These are phyloP conservation scores for Dujonia santamariae DNA, from an alignment of 1,139 yeast species.

Conservation along the genomic window DNA sequence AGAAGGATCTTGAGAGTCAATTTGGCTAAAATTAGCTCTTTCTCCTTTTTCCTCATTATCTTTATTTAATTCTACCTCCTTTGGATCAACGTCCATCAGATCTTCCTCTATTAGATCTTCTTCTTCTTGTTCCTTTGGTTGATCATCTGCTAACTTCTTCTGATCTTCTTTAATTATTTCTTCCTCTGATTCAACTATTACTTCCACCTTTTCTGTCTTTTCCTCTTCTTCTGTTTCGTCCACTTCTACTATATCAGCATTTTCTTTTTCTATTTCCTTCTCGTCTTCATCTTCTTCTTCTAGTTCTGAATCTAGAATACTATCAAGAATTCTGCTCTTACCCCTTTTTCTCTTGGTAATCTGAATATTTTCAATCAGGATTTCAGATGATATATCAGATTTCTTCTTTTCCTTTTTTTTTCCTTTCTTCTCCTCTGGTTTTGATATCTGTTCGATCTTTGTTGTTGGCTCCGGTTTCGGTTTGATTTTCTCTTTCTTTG, in stretches of 20 bases:
- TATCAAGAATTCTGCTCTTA: conserved; percentile 1
- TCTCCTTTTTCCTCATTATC: conserved; percentile 3
- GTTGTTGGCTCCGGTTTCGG: not conserved
- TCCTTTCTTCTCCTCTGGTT: conserved; percentile 1
- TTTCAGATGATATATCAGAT: not conserved
- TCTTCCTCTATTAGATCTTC: conserved; percentile 6
- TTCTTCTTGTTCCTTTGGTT: conserved; percentile 6
- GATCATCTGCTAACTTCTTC: conserved; percentile 4
- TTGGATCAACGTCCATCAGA: conserved; percentile 4
- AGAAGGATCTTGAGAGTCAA: too few relatives aligned
- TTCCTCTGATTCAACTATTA: conserved; percentile 4
- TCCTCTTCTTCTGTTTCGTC: conserved; percentile 2
- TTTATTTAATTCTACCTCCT: conserved; percentile 4
- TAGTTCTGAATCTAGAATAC: too few relatives aligned
- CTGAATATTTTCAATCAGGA: conserved; percentile 1
- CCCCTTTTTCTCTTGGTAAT: not conserved
- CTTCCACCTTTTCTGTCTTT: conserved; percentile 2
- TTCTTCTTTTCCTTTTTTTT: conserved; percentile 1
- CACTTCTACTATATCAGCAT: conserved; percentile 4
- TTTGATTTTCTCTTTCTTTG: not conserved
- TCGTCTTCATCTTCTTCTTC: conserved; percentile 6
- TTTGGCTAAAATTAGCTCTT: too few relatives aligned
- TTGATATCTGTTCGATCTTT: not conserved
- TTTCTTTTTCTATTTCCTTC: not conserved
- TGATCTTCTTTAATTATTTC: conserved; percentile 4